Conservation (phyloP, 306 rosid species). For the Vigna reflexopilosa region DNA sequence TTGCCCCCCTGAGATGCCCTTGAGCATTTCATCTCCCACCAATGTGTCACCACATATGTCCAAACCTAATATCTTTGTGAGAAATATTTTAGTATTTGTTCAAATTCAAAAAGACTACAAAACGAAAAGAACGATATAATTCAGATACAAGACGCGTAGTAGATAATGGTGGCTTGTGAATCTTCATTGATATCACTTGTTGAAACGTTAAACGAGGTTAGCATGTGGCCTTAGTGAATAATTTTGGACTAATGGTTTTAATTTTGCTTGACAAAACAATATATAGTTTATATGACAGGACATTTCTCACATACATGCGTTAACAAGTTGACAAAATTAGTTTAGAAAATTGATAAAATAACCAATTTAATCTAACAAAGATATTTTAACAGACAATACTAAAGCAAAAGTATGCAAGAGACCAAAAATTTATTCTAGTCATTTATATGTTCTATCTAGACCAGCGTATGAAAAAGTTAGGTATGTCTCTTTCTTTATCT, state of each 20-base stretch:
- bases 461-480: no score
- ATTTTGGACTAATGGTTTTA: no score
- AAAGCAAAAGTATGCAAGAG: no score
- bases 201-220: background rate
- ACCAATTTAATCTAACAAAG: background rate
- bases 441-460: background rate
- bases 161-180: constrained; percentile 22
- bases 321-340: background rate
- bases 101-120: constrained; percentile 31
- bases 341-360: no score
- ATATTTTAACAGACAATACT: no score
- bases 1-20: constrained; percentile 99
- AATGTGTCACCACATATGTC: constrained; percentile 97
- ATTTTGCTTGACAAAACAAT: no score
- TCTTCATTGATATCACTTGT: background rate
- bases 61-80: constrained; percentile 98
- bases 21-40: constrained; percentile 99
- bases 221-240: constrained; percentile 9
- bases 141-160: background rate
- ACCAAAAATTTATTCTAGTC: background rate
- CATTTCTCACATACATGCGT: background rate
- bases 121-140: constrained; percentile 9
- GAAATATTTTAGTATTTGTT: constrained; percentile 61
- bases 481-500: background rate
- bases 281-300: no score